Evolutionary conservation across 1,284 basidiomycete species (phyloP).

Genomic region (Marasmius fiardii): DNA sequence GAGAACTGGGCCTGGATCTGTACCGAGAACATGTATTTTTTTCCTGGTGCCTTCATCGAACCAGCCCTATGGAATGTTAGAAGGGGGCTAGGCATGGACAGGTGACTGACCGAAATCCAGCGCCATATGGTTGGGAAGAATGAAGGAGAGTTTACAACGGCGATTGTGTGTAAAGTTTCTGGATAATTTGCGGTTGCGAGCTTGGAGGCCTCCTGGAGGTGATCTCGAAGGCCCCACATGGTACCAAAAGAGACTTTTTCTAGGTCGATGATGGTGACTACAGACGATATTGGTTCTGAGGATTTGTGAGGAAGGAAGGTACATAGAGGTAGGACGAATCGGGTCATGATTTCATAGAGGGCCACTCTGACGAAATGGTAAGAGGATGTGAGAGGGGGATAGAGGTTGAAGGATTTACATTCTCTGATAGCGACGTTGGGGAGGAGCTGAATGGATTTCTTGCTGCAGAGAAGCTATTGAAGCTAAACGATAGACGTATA

Average conservation of each 20-base stretch:
- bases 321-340: conserved; percentile 64
- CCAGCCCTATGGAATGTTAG: conserved; percentile 67
- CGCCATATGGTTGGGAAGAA: conserved; percentile 79
- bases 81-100: no score
- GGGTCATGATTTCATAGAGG: conserved; percentile 65
- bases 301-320: conserved; percentile 56
- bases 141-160: conserved; percentile 69
- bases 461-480: conserved; percentile 53
- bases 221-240: conserved; percentile 66
- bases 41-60: conserved; percentile 73
- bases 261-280: conserved; percentile 75
- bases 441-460: conserved; percentile 52
- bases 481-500: conserved; percentile 70
- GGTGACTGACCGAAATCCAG: conserved; percentile 55
- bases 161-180: conserved; percentile 64
- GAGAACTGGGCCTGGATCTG: conserved; percentile 27
- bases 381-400: conserved; percentile 5
- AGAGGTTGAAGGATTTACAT: conserved; percentile 48
- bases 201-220: conserved; percentile 69
- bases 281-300: conserved; percentile 57
- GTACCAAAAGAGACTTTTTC: conserved; percentile 52
- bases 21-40: conserved; percentile 50
- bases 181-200: conserved; percentile 79
- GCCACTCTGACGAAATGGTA: conserved; percentile 34
- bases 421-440: conserved; percentile 59